These are phyloP conservation scores for Fistulifera solaris DNA, from an alignment of 108 stramenopile genomes.

Conservation along the genomic window DNA sequence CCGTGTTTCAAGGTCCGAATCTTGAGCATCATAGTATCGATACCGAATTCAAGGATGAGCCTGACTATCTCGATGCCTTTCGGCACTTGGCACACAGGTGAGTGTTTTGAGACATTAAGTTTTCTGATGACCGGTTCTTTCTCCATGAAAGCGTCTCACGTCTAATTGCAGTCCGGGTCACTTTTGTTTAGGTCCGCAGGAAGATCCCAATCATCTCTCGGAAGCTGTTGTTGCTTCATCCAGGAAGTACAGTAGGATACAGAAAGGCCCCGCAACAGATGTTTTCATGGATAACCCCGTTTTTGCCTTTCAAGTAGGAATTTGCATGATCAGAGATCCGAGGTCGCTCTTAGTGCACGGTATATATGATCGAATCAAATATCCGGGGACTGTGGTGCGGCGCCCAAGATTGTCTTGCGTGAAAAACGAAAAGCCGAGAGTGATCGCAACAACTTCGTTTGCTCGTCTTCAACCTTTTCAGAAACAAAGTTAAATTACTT, in stretches of 20 bases:
- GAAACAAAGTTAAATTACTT: slow-evolving; percentile 16
- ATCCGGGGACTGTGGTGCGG: slow-evolving; percentile 42
- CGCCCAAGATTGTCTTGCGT: slow-evolving; percentile 14
- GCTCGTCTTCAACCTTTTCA: neutral
- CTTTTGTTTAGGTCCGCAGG: slow-evolving; percentile 39
- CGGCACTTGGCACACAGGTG: slow-evolving; percentile 25
- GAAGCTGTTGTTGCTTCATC: slow-evolving; percentile 5
- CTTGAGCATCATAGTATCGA: neutral
- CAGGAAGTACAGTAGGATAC: slow-evolving; percentile 1
- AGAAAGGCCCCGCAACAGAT: slow-evolving; percentile 28
- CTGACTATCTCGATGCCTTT: slow-evolving; percentile 37
- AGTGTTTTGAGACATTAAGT: too few relatives aligned
- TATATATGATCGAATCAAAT: slow-evolving; percentile 45
- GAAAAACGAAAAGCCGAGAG: neutral
- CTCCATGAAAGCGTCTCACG: too few relatives aligned
- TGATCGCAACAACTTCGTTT: neutral
- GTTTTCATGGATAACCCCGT: slow-evolving; percentile 42
- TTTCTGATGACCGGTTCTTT: too few relatives aligned
- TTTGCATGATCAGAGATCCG: slow-evolving; percentile 39
- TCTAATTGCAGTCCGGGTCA: slow-evolving; percentile 18
- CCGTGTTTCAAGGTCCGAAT: slow-evolving; percentile 11
- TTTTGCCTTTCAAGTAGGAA: slow-evolving; percentile 29
- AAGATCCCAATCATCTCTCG: slow-evolving; percentile 42
- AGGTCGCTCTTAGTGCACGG: slow-evolving; percentile 41
- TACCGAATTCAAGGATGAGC: slow-evolving; percentile 32